Evolutionary conservation across 2,329 filamentous ascomycete species (phyloP).

Genomic region (Phyllosticta ampelicida): DNA sequence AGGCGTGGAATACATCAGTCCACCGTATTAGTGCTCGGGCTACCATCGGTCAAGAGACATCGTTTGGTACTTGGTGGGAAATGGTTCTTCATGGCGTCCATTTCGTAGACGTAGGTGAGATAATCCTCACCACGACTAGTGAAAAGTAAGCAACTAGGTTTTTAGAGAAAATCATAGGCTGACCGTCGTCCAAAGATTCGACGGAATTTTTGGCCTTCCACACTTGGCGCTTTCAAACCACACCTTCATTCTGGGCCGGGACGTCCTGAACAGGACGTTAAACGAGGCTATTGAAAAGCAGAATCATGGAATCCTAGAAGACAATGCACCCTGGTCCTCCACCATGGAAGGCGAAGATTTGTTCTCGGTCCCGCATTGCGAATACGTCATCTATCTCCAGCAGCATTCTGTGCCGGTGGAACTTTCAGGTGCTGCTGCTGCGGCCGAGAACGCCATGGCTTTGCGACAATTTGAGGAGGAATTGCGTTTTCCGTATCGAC

Average conservation of each 20-base stretch:
- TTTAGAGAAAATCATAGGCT: background rate
- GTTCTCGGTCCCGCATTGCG: constrained; percentile 64
- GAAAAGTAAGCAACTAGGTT: constrained; percentile 51
- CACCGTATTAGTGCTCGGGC: constrained; percentile 61
- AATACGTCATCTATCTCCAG: constrained; percentile 80
- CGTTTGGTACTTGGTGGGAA: constrained; percentile 64
- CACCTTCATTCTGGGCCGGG: constrained; percentile 36
- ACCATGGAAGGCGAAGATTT: constrained; percentile 47
- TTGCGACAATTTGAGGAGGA: constrained; percentile 48
- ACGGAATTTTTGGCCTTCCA: constrained; percentile 81
- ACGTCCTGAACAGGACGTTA: constrained; percentile 63
- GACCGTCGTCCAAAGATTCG: constrained; percentile 36
- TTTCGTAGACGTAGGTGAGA: constrained; percentile 67
- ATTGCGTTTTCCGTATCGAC: constrained; percentile 48
- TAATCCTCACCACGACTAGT: constrained; percentile 79
- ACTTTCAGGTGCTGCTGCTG: background rate
- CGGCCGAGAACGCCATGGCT: constrained; percentile 14
- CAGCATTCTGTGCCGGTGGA: constrained; percentile 42
- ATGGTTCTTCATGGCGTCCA: constrained; percentile 76
- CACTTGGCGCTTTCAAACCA: constrained; percentile 58
- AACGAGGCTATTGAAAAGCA: constrained; percentile 56
- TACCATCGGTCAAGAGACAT: constrained; percentile 60
- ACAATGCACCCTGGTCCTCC: constrained; percentile 64
- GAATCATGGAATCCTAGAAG: constrained; percentile 44
- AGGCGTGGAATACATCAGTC: constrained; percentile 34